phyloP scores from a whole-genome alignment of 164 flowering plant species.

The Nymphaea colorata region DNA sequence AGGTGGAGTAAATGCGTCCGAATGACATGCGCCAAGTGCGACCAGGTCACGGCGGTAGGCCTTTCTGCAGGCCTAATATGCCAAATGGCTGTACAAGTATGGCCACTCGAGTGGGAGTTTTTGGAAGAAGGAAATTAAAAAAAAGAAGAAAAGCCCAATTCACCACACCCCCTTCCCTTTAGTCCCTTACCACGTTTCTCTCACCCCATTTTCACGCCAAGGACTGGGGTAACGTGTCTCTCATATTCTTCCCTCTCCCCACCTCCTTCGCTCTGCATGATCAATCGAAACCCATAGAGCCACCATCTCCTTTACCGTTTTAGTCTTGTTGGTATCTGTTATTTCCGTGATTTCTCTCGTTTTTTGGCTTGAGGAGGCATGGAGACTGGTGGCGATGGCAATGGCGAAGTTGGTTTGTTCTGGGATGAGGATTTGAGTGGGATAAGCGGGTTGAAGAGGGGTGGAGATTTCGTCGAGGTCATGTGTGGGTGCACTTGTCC shows the following conservation, averaged over 20 bases:
- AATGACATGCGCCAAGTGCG: neutral
- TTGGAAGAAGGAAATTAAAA: too few relatives aligned
- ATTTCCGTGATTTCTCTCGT: constrained; percentile 1
- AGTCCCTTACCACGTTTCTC: neutral
- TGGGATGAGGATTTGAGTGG: constrained; percentile 63
- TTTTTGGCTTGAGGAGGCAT: constrained; percentile 3
- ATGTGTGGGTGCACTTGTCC: constrained; percentile 87
- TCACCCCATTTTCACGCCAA: neutral
- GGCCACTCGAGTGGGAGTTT: neutral
- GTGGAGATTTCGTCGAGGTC: constrained; percentile 49
- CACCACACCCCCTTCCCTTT: neutral
- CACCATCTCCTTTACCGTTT: neutral
- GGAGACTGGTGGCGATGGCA: constrained; percentile 2
- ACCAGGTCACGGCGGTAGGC: neutral
- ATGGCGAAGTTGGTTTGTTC: constrained; percentile 32
- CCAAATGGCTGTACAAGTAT: neutral
- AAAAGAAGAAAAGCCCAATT: too few relatives aligned
- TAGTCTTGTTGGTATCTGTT: constrained; percentile 2
- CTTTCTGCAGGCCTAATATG: neutral
- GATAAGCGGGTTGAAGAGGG: constrained; percentile 56
- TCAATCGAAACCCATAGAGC: neutral
- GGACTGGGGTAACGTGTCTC: neutral
- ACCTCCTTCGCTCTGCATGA: neutral
- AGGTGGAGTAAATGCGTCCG: neutral
- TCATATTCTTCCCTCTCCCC: neutral